Evolutionary conservation across 2,329 filamentous ascomycete genomes (phyloP), one percentile per base, ranked within the genome.

Genomic region (Pyrenophora seminiperda): DNA sequence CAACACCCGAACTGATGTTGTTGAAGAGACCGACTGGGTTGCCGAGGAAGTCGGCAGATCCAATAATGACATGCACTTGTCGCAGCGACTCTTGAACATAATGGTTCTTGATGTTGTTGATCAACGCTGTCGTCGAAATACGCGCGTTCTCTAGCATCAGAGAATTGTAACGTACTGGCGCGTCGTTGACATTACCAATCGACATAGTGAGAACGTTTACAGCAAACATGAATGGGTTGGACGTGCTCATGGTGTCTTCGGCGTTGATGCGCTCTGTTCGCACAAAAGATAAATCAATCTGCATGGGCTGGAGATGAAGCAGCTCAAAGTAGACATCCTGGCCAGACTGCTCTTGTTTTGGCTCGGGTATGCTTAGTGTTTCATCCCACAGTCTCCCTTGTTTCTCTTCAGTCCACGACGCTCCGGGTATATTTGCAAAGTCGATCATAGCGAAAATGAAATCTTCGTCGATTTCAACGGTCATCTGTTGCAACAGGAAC

Each of bases 141-240:
- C 94, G 86, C 36, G 94, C 92, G 64, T 99, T 99, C 73, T 99
- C 94, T 18, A 99, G 77, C 77, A 99, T 89, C 18, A 99, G 79
- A 1, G 94, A 91, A 57, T 97, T 99, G 70, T 99, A 85, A 39
- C 91, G 87, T 44, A 99, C 86, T 0, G 94, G 95, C 5, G 94
- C 94, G 74, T 99, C 95, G 66, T 99, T 99, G 78, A 99, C 91
- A 66, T 99, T 99, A 58, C 94, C 94, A 66, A 99, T 94, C 11
- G 94, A 96, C 94, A 99, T 99, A 0, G 95, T 97, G 79, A 99
- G 86, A 61, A 97, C 90, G 68, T 99, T 97, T 72, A 97, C 86
- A 70, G 97, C 92, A 77, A 97, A 99, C 92, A 97, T 97, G 72
- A 99, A 82, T 0, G 95, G 95, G 68, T 96, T 99, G 33, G 91